phyloP scores from a whole-genome alignment of 805 yeast species.

The Dipodascus albidus region DNA sequence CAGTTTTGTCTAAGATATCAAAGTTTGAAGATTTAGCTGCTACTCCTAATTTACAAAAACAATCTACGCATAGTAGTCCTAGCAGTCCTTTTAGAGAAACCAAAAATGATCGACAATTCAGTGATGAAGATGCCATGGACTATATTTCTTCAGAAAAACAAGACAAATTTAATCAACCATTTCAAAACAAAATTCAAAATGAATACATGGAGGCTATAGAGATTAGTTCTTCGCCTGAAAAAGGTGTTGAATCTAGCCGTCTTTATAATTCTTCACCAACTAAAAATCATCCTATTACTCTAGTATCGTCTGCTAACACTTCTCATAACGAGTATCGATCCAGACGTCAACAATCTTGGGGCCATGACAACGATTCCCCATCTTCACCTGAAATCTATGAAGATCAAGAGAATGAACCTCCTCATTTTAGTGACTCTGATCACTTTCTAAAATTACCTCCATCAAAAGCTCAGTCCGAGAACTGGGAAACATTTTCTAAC shows the following conservation, averaged over 20 bases:
- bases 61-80: background rate
- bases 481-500: background rate
- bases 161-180: background rate
- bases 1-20: background rate
- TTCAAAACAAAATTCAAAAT: background rate
- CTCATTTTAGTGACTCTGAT: background rate
- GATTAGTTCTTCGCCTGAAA: background rate
- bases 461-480: background rate
- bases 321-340: background rate
- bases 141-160: background rate
- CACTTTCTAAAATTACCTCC: background rate
- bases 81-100: background rate
- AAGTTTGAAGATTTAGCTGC: background rate
- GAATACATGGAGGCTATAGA: background rate
- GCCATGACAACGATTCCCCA: background rate
- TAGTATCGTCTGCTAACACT: background rate
- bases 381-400: background rate
- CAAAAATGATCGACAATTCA: background rate
- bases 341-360: background rate
- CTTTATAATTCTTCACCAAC: background rate
- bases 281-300: background rate
- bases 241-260: background rate
- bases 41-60: background rate
- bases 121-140: background rate
- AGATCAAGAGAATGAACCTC: background rate